phyloP scores from a whole-genome alignment of 2,329 filamentous ascomycete genomes.

The Chrysoporthe deuterocubensis region DNA sequence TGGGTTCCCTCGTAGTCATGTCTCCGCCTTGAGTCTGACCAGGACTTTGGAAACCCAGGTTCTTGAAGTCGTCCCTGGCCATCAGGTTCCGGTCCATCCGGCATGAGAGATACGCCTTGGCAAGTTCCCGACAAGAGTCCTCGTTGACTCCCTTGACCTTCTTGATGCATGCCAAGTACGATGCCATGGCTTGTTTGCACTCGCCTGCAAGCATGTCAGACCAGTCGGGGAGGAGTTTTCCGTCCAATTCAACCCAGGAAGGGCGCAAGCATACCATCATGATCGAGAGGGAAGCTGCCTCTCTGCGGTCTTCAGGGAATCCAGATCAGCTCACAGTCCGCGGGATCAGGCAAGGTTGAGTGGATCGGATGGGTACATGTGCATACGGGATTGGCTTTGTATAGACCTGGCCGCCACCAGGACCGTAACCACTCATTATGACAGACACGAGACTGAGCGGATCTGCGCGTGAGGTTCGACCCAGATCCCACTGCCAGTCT shows the following conservation, averaged over 20 bases:
- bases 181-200: slow-evolving; percentile 86
- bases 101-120: slow-evolving; percentile 87
- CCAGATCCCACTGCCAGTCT: not conserved
- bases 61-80: slow-evolving; percentile 94
- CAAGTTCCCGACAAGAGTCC: slow-evolving; percentile 79
- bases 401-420: slow-evolving; percentile 36
- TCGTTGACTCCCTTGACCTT: slow-evolving; percentile 83
- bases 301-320: slow-evolving; percentile 71
- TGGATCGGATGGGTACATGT: not conserved
- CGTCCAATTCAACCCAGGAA: not conserved
- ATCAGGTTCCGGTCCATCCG: slow-evolving; percentile 99
- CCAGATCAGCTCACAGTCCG: slow-evolving; percentile 4
- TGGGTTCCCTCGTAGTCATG: not conserved
- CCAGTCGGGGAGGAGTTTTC: too few relatives aligned
- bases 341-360: not conserved
- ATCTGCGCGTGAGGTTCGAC: not conserved
- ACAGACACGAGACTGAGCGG: not conserved
- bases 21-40: slow-evolving; percentile 22
- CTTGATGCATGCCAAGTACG: slow-evolving; percentile 87
- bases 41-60: slow-evolving; percentile 74
- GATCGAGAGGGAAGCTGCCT: slow-evolving; percentile 94
- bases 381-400: slow-evolving; percentile 41
- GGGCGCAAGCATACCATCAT: slow-evolving; percentile 62
- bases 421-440: slow-evolving; percentile 40
- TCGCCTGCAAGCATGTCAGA: slow-evolving; percentile 63